These are phyloP conservation scores for Camelina neglecta DNA, from an alignment of 345 rosid species.

Conservation along the genomic window DNA sequence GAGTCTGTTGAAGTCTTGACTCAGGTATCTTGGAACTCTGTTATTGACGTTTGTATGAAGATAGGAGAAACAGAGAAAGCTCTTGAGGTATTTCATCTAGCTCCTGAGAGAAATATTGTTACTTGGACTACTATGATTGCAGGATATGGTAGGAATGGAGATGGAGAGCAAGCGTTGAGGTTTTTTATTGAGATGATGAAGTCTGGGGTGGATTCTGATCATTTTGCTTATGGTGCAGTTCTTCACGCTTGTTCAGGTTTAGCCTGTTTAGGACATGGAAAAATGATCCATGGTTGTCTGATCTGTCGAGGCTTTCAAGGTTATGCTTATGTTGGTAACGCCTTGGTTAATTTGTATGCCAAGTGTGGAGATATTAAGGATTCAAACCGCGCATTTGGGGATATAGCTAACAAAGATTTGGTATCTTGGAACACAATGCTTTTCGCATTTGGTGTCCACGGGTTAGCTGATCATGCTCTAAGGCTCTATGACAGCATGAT, in stretches of 20 bases:
- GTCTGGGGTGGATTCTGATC: conserved; percentile 50
- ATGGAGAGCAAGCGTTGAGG: conserved; percentile 61
- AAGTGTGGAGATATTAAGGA: conserved; percentile 68
- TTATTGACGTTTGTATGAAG: conserved; percentile 74
- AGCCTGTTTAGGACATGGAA: conserved; percentile 61
- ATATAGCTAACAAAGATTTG: conserved; percentile 61
- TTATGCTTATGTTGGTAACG: conserved; percentile 67
- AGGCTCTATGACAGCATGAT: conserved; percentile 60
- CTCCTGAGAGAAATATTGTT: conserved; percentile 64
- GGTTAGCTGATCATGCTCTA: conserved; percentile 61
- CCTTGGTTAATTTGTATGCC: conserved; percentile 78
- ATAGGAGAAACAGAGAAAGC: conserved; percentile 61
- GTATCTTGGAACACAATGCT: conserved; percentile 81
- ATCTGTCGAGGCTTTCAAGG: conserved; percentile 56
- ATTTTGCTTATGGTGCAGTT: conserved; percentile 62
- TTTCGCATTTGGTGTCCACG: conserved; percentile 74
- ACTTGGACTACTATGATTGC: conserved; percentile 83
- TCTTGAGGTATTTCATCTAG: conserved; percentile 46
- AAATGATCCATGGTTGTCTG: conserved; percentile 72
- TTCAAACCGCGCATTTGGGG: conserved; percentile 56
- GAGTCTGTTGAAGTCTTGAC: conserved; percentile 52
- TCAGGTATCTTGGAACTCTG: conserved; percentile 73
- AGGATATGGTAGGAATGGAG: conserved; percentile 64
- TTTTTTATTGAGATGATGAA: conserved; percentile 60
- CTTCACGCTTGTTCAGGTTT: conserved; percentile 79